Base-by-base conservation (phyloP, 257 asterid species). In the Solanum phureja region DNA sequence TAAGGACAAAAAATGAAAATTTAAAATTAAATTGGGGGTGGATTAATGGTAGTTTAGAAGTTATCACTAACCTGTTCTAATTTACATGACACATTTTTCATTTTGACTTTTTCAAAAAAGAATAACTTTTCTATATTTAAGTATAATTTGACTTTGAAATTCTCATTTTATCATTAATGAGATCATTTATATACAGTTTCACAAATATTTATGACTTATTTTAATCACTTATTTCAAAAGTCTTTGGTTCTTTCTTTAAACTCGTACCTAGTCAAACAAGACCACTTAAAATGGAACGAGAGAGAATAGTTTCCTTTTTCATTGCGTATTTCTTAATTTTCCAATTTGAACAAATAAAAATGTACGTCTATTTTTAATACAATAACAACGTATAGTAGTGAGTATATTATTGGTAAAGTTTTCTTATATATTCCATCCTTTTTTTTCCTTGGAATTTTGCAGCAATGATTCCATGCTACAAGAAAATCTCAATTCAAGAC, bases 371-470 rank as follows among this genome's bases (percentile, higher is more conserved):
- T 62, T 62, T 60, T 62, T 62, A 62, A 62, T 62, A n/a, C 0
- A 2, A 1, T 10, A n/a, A 4, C 71, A 52, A 52, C 0, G 1
- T 9, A 62, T 10, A 52, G 8, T 8, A 49, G n/a, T 56, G 31
- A n/a, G 27, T 23, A 62, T 19, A 16, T 40, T 58, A 58, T 23
- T 23, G 29, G 16, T 62, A 62, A 62, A 62, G 71, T 62, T 62
- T 62, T 62, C 71, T 62, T n/a, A 62, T 62, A 58, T 62, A 8
- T 62, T 23, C 29, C 13, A 2, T 62, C 29, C 4, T 4, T 62
- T 56, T 52, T 62, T 62, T 86, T 90, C 38, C 86, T 93, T 94
- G 95, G 90, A 93, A 86, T 93, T 40, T 92, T 93, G 92, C 90
- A 92, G 97, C 34, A 87, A 90, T 87, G 91, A 87, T 44, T 83